Evolutionary conservation across 129 eudicot species (phyloP), one percentile per base, ranked within the genome.

Genomic region (Ambrosia artemisiifolia): DNA sequence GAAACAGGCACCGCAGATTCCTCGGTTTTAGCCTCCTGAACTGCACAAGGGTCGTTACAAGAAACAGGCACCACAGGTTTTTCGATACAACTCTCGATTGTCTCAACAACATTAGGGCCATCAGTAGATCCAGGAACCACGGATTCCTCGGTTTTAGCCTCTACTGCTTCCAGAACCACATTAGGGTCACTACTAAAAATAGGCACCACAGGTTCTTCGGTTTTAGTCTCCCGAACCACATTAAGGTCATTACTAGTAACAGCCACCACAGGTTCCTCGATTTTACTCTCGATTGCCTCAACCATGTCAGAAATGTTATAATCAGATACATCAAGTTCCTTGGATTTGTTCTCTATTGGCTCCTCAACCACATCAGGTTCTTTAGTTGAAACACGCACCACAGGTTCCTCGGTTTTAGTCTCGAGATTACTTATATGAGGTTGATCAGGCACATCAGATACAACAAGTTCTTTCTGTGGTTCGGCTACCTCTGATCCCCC

Each of bases 1-100:
- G 46, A 49, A 68, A 42, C 76, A 71, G 44, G n/a, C 40, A 43
- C 61, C 77, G 30, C 74, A 8, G 80, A 28, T 19, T 63, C 69
- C 40, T 63, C 65, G 11, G 19, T 17, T 40, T 71, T 42, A 19
- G 35, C 43, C 42, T 43, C 75, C 46, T 46, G 60, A 70, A 36
- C 65, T 40, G 30, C 62, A n/a, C 28, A 38, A 53, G 66, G n/a
- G 35, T 28, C 56, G n/a, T 51, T 42, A 20, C 14, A 8, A 30
- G 46, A 49, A 68, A 42, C 76, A 71, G 44, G n/a, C 40, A 43
- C 61, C 77, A 46, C 74, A 8, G 80, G 38, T 19, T 63, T 61
- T 28, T 63, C 65, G 3, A 42, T 17, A 13, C 49, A 35, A 19
- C 53, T 24, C 28, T 24, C 28, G 1, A 24, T 24, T 24, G 28